These are phyloP conservation scores for Xylaria sp. DNA, from an alignment of 2,329 filamentous ascomycete species.

Conservation along the genomic window DNA sequence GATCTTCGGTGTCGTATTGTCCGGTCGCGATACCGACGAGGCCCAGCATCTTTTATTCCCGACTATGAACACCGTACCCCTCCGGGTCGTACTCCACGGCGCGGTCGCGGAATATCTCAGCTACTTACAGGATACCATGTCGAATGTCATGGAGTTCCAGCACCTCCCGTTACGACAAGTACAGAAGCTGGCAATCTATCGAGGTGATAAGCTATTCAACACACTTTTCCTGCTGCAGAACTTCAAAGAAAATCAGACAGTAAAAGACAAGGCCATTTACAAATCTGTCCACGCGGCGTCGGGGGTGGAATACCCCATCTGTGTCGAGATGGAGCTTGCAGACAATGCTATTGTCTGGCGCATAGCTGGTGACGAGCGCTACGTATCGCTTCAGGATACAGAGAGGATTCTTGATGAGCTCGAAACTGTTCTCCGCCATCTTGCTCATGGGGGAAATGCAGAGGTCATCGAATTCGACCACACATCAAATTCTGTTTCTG, in stretches of 20 bases:
- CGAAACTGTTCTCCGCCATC: constrained; percentile 58
- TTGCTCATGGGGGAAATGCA: constrained; percentile 53
- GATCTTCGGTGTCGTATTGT: constrained; percentile 80
- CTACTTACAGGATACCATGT: constrained; percentile 73
- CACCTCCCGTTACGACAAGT: constrained; percentile 76
- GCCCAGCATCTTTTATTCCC: constrained; percentile 76
- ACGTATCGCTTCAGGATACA: constrained; percentile 51
- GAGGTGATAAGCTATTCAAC: constrained; percentile 49
- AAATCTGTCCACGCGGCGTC: constrained; percentile 65
- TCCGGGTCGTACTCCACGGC: constrained; percentile 75
- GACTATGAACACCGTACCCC: constrained; percentile 86
- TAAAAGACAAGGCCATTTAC: constrained; percentile 48
- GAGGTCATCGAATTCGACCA: constrained; percentile 58
- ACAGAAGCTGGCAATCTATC: constrained; percentile 51
- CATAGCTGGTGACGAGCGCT: constrained; percentile 65
- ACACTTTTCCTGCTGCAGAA: constrained; percentile 60
- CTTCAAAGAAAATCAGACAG: constrained; percentile 11
- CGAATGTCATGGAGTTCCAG: constrained; percentile 69
- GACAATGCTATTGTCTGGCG: constrained; percentile 66
- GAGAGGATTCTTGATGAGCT: constrained; percentile 59
- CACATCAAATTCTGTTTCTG: constrained; percentile 49
- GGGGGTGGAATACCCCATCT: constrained; percentile 79
- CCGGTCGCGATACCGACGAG: constrained; percentile 76
- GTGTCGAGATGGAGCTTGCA: constrained; percentile 74
- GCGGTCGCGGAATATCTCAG: constrained; percentile 64